phyloP scores from a whole-genome alignment of 345 rosid genomes.

The Corymbia maculata region DNA sequence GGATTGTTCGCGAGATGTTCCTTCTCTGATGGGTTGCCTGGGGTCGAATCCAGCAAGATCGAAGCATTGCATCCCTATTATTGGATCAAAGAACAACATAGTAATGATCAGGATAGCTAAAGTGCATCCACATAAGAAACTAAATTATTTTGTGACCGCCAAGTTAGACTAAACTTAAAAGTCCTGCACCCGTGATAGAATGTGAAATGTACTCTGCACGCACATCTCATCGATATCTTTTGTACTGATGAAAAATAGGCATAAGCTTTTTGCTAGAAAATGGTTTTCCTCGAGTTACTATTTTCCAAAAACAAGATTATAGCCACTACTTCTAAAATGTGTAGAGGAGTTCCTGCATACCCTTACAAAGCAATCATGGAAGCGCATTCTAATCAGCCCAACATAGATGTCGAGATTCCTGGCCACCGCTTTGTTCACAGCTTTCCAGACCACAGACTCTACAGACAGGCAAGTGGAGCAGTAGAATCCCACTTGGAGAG shows the following conservation, averaged over 20 bases:
- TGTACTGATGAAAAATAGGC: neutral
- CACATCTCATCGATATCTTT: neutral
- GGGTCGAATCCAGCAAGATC: conserved; percentile 1
- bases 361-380: conserved; percentile 17
- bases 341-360: neutral
- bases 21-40: conserved; percentile 3
- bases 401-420: conserved; percentile 1
- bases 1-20: conserved; percentile 7
- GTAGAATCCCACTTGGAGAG: conserved; percentile 6
- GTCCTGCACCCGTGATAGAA: neutral
- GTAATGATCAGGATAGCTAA: neutral
- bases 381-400: conserved; percentile 12
- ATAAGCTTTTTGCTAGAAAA: neutral
- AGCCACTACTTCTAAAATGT: neutral
- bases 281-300: neutral
- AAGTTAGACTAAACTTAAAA: neutral
- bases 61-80: conserved; percentile 17
- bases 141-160: neutral
- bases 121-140: neutral
- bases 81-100: neutral
- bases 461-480: conserved; percentile 2
- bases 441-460: conserved; percentile 2
- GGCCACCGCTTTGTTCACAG: conserved; percentile 5
- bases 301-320: neutral
- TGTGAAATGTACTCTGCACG: neutral